A percentile compares a stretch with the other conserved stretches of the same genome.
phyloP scores from a whole-genome alignment of 371 early-diverging fungal genomes.

The Mortierella sp. region DNA sequence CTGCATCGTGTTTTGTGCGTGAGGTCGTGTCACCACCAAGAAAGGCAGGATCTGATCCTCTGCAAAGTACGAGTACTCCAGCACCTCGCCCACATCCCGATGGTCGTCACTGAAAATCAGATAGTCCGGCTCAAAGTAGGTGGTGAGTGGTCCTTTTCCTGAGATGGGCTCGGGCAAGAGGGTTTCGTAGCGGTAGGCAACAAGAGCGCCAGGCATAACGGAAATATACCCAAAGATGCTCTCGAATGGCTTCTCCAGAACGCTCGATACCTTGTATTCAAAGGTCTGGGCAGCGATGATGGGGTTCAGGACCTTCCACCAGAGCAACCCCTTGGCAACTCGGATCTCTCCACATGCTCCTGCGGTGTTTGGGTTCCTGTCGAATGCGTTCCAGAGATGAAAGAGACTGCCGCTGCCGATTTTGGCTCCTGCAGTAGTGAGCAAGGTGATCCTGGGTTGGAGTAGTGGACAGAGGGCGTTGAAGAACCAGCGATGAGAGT shows the following conservation, averaged over 20 bases:
- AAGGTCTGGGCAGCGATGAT: conserved; percentile 95
- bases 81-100: conserved; percentile 69
- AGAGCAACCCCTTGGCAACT: conserved; percentile 84
- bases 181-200: conserved; percentile 91
- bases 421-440: conserved; percentile 95
- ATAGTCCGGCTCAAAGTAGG: conserved; percentile 91
- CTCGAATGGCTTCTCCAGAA: conserved; percentile 95
- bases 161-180: conserved; percentile 63
- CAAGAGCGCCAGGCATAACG: conserved; percentile 92
- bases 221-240: conserved; percentile 91
- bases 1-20: conserved; percentile 45
- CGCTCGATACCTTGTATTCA: conserved; percentile 93
- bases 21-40: conserved; percentile 34
- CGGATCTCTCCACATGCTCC: conserved; percentile 98
- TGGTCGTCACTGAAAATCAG: conserved; percentile 73
- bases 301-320: conserved; percentile 83
- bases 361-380: conserved; percentile 84
- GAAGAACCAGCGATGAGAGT: conserved; percentile 98
- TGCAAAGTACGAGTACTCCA: conserved; percentile 77
- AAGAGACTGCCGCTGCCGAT: conserved; percentile 87
- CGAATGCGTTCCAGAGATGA: conserved; percentile 93
- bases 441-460: conserved; percentile 88
- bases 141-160: conserved; percentile 77
- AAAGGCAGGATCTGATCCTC: conserved; percentile 64
- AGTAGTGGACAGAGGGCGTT: conserved; percentile 89